Percentiles rank a stretch among this genome's conserved stretches.
Evolutionary conservation across 2,329 filamentous ascomycete species (phyloP).

Genomic region (Sclerotinia minor): DNA sequence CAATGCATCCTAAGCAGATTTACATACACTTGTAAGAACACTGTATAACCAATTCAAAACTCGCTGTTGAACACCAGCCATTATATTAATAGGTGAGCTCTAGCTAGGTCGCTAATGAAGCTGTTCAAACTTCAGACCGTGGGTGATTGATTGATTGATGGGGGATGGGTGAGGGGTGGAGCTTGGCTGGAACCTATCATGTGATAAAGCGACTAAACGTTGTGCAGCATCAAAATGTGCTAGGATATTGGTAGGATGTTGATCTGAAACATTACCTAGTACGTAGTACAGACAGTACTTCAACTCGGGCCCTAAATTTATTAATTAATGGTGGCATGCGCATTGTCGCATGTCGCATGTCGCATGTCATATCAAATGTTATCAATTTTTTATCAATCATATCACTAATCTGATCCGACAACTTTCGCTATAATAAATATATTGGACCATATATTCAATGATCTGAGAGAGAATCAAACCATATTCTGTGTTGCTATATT

Average conservation of each 20-base stretch:
- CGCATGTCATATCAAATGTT: too few relatives aligned
- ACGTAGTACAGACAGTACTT: too few relatives aligned
- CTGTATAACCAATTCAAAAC: conserved; percentile 95
- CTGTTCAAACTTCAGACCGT: conserved; percentile 23
- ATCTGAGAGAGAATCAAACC: background rate
- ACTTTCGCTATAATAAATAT: background rate
- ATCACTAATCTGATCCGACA: background rate
- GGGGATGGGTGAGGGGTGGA: background rate
- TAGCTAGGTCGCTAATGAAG: conserved; percentile 18
- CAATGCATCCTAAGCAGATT: conserved; percentile 9
- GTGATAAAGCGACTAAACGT: background rate
- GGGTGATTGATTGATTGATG: background rate
- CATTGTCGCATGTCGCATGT: too few relatives aligned
- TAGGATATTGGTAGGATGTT: too few relatives aligned
- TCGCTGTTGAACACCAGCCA: conserved; percentile 75
- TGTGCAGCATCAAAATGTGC: too few relatives aligned
- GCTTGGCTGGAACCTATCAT: background rate
- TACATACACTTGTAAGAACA: conserved; percentile 72
- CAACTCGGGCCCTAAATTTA: too few relatives aligned
- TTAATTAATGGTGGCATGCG: background rate
- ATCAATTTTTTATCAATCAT: background rate
- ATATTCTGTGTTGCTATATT: too few relatives aligned
- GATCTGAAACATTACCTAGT: too few relatives aligned
- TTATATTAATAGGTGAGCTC: conserved; percentile 29
- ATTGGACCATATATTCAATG: background rate